Evolutionary conservation across 1,284 basidiomycete species (phyloP).

Genomic region (Trametes pubescens): DNA sequence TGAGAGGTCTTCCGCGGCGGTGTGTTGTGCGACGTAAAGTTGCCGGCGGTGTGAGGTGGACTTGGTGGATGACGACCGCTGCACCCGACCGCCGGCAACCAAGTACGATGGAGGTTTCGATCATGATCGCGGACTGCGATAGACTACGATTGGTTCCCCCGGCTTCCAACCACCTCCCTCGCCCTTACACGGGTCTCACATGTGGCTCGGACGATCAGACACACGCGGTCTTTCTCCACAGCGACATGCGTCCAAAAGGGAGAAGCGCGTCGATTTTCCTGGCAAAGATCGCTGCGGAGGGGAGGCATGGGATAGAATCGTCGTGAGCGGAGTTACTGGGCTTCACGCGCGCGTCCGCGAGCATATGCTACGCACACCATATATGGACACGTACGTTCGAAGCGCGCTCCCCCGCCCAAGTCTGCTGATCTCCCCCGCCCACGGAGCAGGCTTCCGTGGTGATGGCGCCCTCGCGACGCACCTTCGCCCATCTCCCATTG

Average conservation of each 20-base stretch:
- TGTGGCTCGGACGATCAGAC: not conserved
- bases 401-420: not conserved
- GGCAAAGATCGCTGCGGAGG: not conserved
- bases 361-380: slow-evolving; percentile 17
- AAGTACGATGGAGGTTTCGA: not conserved
- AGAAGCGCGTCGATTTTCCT: not conserved
- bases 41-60: not conserved
- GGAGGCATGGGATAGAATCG: too few relatives aligned
- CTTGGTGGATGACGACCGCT: not conserved
- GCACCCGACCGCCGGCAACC: slow-evolving; percentile 5
- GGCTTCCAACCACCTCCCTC: not conserved
- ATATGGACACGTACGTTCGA: slow-evolving; percentile 7
- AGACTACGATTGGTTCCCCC: not conserved
- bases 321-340: slow-evolving; percentile 6
- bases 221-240: slow-evolving; percentile 1
- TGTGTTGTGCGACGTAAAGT: not conserved
- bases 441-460: slow-evolving; percentile 5
- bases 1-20: not conserved
- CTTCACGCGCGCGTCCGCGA: not conserved
- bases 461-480: slow-evolving; percentile 17
- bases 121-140: slow-evolving; percentile 4
- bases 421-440: slow-evolving; percentile 24
- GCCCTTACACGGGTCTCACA: slow-evolving; percentile 5
- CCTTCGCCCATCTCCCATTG: slow-evolving; percentile 7
- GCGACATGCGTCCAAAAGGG: not conserved